These are phyloP conservation scores for Punctularia strigosozonata DNA, from an alignment of 768 basidiomycete species.

Conservation along the genomic window DNA sequence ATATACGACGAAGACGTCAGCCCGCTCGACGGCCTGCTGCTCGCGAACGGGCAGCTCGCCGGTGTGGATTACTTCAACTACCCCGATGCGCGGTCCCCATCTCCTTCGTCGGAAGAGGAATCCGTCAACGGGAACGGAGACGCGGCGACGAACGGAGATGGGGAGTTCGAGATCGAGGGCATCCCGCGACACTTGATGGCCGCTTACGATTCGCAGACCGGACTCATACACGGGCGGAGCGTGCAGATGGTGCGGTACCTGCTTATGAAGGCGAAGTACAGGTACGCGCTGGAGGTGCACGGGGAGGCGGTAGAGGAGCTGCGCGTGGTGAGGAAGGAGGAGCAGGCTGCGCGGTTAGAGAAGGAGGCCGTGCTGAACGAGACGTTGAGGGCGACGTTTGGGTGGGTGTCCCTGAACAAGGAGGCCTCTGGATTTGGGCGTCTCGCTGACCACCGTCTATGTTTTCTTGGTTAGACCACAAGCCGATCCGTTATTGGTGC, in stretches of 20 bases:
- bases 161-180: constrained; percentile 29
- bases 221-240: constrained; percentile 58
- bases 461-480: no score
- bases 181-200: constrained; percentile 43
- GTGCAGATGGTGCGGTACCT: constrained; percentile 64
- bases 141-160: no score
- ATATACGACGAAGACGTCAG: constrained; percentile 6
- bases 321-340: constrained; percentile 38
- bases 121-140: no score
- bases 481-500: no score
- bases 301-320: constrained; percentile 56
- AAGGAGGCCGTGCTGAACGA: constrained; percentile 17
- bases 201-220: constrained; percentile 43
- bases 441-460: no score
- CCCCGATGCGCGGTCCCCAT: constrained; percentile 3
- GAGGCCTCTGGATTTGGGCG: no score
- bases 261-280: constrained; percentile 67
- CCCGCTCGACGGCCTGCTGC: constrained; percentile 13
- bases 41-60: no score
- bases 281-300: constrained; percentile 57
- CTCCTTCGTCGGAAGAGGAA: no score
- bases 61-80: constrained; percentile 10
- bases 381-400: constrained; percentile 35
- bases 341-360: constrained; percentile 13
- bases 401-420: no score